Conservation (phyloP, 345 rosid species). For the Conringia planisiliqua region DNA sequence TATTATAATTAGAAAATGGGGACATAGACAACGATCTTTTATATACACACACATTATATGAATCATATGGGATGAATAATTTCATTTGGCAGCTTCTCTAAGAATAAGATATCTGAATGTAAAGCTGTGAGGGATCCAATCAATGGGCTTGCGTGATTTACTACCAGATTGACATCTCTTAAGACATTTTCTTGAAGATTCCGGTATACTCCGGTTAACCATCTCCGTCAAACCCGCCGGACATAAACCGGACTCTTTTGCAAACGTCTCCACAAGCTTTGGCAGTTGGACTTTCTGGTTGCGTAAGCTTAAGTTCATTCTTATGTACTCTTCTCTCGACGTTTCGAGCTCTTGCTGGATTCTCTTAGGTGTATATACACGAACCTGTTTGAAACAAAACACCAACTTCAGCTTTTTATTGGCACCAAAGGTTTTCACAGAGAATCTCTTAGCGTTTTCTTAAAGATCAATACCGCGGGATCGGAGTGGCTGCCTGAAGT, state of each 20-base stretch:
- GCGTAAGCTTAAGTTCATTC: conserved; percentile 62
- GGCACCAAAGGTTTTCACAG: background rate
- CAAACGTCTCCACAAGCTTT: conserved; percentile 69
- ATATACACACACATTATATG: background rate
- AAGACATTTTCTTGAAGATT: conserved; percentile 48
- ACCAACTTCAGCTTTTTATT: background rate
- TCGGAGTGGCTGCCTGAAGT: conserved; percentile 93
- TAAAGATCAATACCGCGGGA: conserved; percentile 66
- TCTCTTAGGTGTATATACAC: conserved; percentile 68
- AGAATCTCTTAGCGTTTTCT: background rate
- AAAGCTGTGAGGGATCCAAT: conserved; percentile 89
- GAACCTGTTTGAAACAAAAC: conserved; percentile 50
- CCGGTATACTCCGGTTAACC: conserved; percentile 64
- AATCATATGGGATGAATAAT: background rate
- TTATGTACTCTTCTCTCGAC: conserved; percentile 86
- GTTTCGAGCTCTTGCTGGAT: conserved; percentile 74
- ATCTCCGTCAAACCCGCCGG: conserved; percentile 55
- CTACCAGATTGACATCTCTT: conserved; percentile 49
- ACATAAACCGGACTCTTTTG: conserved; percentile 67
- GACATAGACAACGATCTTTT: background rate
- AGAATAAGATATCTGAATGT: conserved; percentile 78
- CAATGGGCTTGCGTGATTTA: conserved; percentile 68
- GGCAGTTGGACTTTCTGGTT: conserved; percentile 77
- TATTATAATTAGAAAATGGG: conserved; percentile 10
- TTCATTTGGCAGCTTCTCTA: conserved; percentile 67